These are phyloP conservation scores for Boletellus emodensis DNA, from an alignment of 768 basidiomycete genomes.

Conservation along the genomic window DNA sequence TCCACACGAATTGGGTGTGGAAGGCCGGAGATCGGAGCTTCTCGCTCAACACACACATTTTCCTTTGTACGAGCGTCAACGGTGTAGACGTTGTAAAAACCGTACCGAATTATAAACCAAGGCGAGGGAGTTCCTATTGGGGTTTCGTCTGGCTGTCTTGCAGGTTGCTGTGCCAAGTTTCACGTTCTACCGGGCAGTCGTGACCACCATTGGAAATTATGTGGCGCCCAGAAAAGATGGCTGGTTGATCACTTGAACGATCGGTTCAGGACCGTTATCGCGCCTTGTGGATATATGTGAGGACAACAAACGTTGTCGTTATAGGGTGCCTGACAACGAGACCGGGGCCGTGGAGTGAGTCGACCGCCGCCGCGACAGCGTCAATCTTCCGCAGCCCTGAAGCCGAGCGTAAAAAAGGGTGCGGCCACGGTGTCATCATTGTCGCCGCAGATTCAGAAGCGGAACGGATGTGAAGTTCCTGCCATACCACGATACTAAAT, in stretches of 20 bases:
- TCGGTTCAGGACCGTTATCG: constrained; percentile 3
- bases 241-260: constrained; percentile 1
- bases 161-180: background rate
- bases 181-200: background rate
- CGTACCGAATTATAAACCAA: background rate
- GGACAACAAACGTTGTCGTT: constrained; percentile 3
- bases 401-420: background rate
- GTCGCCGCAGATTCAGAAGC: constrained; percentile 6
- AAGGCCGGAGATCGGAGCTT: constrained; percentile 1
- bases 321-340: constrained; percentile 13
- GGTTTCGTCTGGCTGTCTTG: background rate
- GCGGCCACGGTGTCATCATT: constrained; percentile 1
- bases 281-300: constrained; percentile 8
- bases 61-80: constrained; percentile 1
- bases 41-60: background rate
- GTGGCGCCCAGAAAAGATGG: background rate
- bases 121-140: background rate
- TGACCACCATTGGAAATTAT: background rate
- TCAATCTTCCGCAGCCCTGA: constrained; percentile 22
- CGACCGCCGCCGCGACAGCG: constrained; percentile 6
- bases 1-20: background rate
- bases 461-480: constrained; percentile 14
- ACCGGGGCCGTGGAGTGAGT: constrained; percentile 27
- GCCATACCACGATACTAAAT: constrained; percentile 19
- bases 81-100: background rate